Base-by-base conservation (phyloP, 768 basidiomycete species). In the Lactifluus hygrophoroides region DNA sequence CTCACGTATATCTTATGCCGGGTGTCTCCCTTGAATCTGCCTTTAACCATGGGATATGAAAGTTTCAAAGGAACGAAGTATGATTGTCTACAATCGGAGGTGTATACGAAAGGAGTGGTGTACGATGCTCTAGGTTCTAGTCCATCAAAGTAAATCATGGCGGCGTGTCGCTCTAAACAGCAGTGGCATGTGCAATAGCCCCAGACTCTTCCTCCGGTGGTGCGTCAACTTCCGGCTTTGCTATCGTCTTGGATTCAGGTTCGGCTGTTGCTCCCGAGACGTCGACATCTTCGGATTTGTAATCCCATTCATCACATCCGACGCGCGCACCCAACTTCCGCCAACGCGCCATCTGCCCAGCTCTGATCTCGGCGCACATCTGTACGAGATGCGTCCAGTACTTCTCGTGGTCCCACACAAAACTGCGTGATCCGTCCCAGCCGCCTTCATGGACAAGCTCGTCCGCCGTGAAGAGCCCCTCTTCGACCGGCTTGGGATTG, bases 221-320 rank as follows among this genome's bases (percentile, higher is more conserved):
- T 40, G n/a, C 40, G 19, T 40, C n/a, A 11, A 40, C 40, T 23
- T 42, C 19, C 7, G 19, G 9, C 6, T 5, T 21, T 21, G 19
- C 38, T 19, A 28, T 25, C n/a, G n/a, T 11, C 35, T 32, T 37
- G 35, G 8, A n/a, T n/a, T n/a, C n/a, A n/a, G n/a, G n/a, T n/a
- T n/a, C n/a, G n/a, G n/a, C n/a, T n/a, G n/a, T n/a, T n/a, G n/a
- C n/a, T n/a, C n/a, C n/a, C n/a, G n/a, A n/a, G n/a, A n/a, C n/a
- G n/a, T 14, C 51, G n/a, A 40, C 19, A 1, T 19, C 53, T 21
- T 62, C 65, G 21, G 60, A 57, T 69, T 90, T 92, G 64, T 87
- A 84, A 23, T 88, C 85, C 81, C 84, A 90, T 68, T 95, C 92
- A 66, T 80, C 84, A 34, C 85, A 68, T 1, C 92, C 92, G 23